These are phyloP conservation scores for Camellia lanceoleosa DNA, from an alignment of 148 eudicot species.

Conservation along the genomic window DNA sequence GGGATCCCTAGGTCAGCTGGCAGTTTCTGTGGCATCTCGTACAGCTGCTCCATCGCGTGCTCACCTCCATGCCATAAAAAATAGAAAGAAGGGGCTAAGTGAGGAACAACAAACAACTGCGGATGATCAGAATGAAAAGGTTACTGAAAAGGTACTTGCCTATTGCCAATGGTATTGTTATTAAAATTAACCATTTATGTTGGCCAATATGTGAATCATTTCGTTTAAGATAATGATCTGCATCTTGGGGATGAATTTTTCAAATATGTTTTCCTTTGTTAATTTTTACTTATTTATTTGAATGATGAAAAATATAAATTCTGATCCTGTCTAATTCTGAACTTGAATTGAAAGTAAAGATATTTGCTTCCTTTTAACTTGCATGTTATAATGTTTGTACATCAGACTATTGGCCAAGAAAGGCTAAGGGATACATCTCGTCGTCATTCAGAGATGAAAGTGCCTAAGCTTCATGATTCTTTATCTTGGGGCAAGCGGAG, in stretches of 20 bases:
- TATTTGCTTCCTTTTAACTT: background rate
- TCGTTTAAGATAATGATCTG: too few relatives aligned
- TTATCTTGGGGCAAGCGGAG: slow-evolving; percentile 82
- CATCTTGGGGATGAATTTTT: background rate
- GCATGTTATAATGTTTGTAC: slow-evolving; percentile 6
- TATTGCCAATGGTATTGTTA: background rate
- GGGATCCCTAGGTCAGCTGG: slow-evolving; percentile 85
- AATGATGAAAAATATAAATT: background rate
- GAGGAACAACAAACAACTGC: slow-evolving; percentile 37
- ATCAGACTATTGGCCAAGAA: slow-evolving; percentile 33
- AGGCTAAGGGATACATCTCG: slow-evolving; percentile 36
- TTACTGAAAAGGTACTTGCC: slow-evolving; percentile 41
- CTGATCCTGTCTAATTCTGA: background rate
- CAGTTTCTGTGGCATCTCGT: slow-evolving; percentile 76
- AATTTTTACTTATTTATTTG: background rate
- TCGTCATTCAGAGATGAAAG: slow-evolving; percentile 61
- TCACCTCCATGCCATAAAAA: slow-evolving; percentile 76
- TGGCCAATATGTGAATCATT: background rate
- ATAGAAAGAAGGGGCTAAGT: slow-evolving; percentile 49
- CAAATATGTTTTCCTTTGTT: background rate
- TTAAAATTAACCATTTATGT: background rate
- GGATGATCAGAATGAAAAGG: slow-evolving; percentile 35
- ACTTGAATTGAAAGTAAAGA: background rate
- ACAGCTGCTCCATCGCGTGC: slow-evolving; percentile 86
- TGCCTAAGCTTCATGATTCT: slow-evolving; percentile 73